Base-by-base conservation (phyloP, 257 asterid genomes). In the Solanum sejunctum region DNA sequence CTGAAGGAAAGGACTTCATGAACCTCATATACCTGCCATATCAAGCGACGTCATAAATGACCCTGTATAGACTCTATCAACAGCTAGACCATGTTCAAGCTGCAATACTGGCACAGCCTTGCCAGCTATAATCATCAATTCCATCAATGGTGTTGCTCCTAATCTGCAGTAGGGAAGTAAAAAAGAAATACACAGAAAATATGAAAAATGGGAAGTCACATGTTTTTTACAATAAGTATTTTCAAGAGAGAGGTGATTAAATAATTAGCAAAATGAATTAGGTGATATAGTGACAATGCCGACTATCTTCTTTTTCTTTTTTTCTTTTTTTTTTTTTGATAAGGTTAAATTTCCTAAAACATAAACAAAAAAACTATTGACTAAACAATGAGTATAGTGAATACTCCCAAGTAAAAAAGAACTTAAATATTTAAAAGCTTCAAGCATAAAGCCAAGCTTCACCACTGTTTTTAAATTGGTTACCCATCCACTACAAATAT, bases 41-140 rank as follows among this genome's bases (percentile, higher is more conserved):
- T 97, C 99, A 61, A 97, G 93, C 75, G 99, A 97, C 52, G 99
- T 95, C 99, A 97, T 93, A 89, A 97, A 95, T 85, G 99, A 97
- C 82, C 99, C 99, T 41, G 98, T 94, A 87, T 97, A 95, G 56
- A 97, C 98, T 90, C 98, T 93, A 84, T 95, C 98, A 89, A 97
- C 97, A 82, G 99, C 98, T 86, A 97, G 88, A 84, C 98, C 99
- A 90, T 95, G 95, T 86, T 97, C 98, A 85, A 97, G 91, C 96
- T 97, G 98, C 87, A 97, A 91, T 85, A 87, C 86, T 55, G 99
- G 98, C 80, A 92, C 95, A 81, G 94, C 94, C 88, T 97, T 97
- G 86, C 98, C 98, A 88, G 98, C 96, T 17, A 92, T 98, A 78
- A 97, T 95, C 99, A 97, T 95, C 92, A 97, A 87, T 92, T 97